Base-by-base conservation (phyloP, 345 rosid genomes). In the Populus pruinosa region DNA sequence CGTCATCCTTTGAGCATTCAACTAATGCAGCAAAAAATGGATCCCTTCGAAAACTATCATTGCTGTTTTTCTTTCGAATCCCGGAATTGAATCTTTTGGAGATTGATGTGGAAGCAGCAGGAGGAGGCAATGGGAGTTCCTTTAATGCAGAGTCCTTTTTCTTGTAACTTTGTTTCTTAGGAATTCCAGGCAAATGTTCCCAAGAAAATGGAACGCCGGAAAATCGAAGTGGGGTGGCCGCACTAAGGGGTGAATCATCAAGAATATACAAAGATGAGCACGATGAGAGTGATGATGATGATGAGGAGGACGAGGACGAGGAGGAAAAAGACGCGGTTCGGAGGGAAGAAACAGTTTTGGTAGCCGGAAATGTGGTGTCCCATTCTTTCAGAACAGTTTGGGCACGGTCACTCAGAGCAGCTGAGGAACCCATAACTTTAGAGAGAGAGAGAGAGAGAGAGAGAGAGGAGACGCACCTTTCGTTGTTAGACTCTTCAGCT, bases 171-270 rank as follows among this genome's bases (percentile, higher is more conserved):
- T 79, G 83, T 55, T 86, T 91, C 86, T 95, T 95, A 6, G 99
- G 98, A 50, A 92, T 88, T 49, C 99, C 99, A 0, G 99, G 99
- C 14, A 88, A 80, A 4, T 88, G 86, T 68, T 95, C 99, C 99
- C 99, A 95, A 0, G 99, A 95, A 78, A 95, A 95, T 5, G 99
- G 99, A 17, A 92, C 88, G 5, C 97, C 98, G n/a, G 86, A 83
- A 61, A 86, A 78, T 25, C 87, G 84, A 43, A 87, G 87, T 4
- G 97, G 91, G 47, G 89, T 89, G 27, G 91, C 86, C 18, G 95
- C 92, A 63, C 88, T 79, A 13, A 81, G 76, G 12, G 90, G 92
- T 6, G 92, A 82, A 1, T 88, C 91, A 0, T 89, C 89, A 61
- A 77, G 76, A 47, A 86, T 83, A 29, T 62, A n/a, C 21, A 78